Evolutionary conservation across 2,329 filamentous ascomycete genomes (phyloP), one percentile per base, ranked within the genome.

Genomic region (Trichoderma lentiforme): DNA sequence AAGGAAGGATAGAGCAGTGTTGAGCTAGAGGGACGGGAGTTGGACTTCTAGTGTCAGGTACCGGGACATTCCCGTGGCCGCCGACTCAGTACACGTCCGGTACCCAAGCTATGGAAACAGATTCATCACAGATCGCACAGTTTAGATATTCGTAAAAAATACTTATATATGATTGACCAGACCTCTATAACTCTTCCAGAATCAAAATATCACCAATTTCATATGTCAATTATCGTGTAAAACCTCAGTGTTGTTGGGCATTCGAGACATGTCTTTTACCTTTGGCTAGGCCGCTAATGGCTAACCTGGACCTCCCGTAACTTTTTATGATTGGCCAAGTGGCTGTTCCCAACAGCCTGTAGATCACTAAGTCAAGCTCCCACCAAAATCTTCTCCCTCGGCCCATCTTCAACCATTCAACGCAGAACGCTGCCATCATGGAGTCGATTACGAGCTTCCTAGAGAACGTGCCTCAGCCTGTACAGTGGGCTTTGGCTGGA

Each of bases 401-500:
- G 32, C 18, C n/a, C 8, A 68, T 24, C 68, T 57, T 56, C 47
- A 60, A 56, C 3, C 32, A 36, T 61, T 39, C 30, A 58, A n/a
- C 39, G 24, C 57, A 36, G 43, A 51, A 34, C 56, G n/a, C 34
- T 26, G 57, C 64, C 74, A 39, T 39, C 73, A 81, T 82, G 79
- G 76, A 79, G 47, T 73, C 76, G 28, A 71, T 78, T 6, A 73
- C 73, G n/a, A 73, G 77, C 9, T 74, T 78, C 51, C 64, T 79
- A 28, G 74, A 79, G 68, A 74, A 74, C 26, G 68, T 73, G 7
- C 74, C 75, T 15, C 83, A 83, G 74, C 76, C 80, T 34, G 81
- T 83, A 18, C 83, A 85, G 73, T 83, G 83, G 78, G 83, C 82
- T 24, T 79, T 89, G 62, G 85, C 86, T 63, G 85, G 82, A 43